phyloP scores from a whole-genome alignment of 2,329 filamentous ascomycete species.

The Calonectria hongkongensis region DNA sequence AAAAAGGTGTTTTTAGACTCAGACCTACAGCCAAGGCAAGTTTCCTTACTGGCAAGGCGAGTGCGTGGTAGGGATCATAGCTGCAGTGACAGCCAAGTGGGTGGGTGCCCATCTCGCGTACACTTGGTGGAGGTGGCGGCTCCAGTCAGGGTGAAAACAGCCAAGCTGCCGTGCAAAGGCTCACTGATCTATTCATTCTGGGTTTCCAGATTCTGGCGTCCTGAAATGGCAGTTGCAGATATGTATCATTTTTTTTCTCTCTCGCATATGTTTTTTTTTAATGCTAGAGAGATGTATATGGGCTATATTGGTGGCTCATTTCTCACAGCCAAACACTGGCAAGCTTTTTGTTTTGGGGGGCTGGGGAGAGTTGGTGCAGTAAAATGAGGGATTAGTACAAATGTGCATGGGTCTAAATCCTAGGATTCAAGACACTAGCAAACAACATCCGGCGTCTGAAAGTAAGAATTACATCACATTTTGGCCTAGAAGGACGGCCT shows the following conservation, averaged over 20 bases:
- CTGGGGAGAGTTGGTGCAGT: background rate
- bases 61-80: background rate
- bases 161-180: background rate
- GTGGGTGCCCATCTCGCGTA: slow-evolving; percentile 8
- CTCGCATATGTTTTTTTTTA: too few species aligned
- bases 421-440: slow-evolving; percentile 8
- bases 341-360: background rate
- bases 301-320: background rate
- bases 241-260: too few species aligned
- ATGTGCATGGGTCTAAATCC: slow-evolving; percentile 8
- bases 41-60: background rate
- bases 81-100: background rate
- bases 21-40: background rate
- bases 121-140: slow-evolving; percentile 20
- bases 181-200: too few species aligned
- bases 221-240: background rate
- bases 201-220: background rate
- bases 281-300: background rate
- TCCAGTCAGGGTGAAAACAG: slow-evolving; percentile 7
- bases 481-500: background rate
- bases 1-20: background rate
- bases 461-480: slow-evolving; percentile 10
- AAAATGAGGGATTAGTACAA: slow-evolving; percentile 29
- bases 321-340: too few species aligned
- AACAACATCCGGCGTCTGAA: background rate